A percentile compares a stretch with the other conserved stretches of the same genome.
Conservation (phyloP, 129 eudicot genomes). For the Logfia minima region DNA sequence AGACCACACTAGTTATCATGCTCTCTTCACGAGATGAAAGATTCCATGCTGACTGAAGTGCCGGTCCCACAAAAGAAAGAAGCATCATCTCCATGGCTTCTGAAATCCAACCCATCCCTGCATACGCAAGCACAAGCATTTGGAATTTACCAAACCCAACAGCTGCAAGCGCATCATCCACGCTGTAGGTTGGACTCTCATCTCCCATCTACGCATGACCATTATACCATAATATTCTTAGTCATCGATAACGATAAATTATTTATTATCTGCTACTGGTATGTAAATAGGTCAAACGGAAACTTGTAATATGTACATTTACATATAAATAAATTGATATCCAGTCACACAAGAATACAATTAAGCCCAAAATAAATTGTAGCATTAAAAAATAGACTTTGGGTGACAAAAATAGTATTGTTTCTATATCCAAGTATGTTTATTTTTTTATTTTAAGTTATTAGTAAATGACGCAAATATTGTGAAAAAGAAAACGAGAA, state of each 20-base stretch:
- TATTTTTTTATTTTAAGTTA: neutral
- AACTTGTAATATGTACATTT: no score
- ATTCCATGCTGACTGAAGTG: slow-evolving; percentile 54
- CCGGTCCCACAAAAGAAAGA: slow-evolving; percentile 65
- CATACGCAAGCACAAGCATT: slow-evolving; percentile 50
- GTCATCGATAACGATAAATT: neutral
- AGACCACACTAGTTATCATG: slow-evolving; percentile 55
- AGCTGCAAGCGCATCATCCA: slow-evolving; percentile 57
- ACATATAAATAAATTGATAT: neutral
- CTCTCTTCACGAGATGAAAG: slow-evolving; percentile 56
- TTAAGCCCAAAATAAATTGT: no score
- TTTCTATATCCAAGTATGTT: no score
- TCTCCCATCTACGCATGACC: slow-evolving; percentile 46
- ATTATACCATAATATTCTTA: slow-evolving; percentile 10
- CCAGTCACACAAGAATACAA: neutral
- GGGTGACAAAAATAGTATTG: no score
- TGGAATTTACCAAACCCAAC: slow-evolving; percentile 65
- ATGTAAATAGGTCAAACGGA: no score
- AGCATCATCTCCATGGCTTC: slow-evolving; percentile 82
- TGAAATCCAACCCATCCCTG: slow-evolving; percentile 65
- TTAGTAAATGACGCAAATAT: neutral
- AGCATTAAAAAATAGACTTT: no score
- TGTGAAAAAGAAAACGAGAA: neutral
- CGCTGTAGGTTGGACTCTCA: slow-evolving; percentile 39
- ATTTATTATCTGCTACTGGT: no score